Evolutionary conservation across 108 stramenopile species (phyloP), one percentile per base, ranked within the genome.

Genomic region (Fragilariopsis cylindrus): DNA sequence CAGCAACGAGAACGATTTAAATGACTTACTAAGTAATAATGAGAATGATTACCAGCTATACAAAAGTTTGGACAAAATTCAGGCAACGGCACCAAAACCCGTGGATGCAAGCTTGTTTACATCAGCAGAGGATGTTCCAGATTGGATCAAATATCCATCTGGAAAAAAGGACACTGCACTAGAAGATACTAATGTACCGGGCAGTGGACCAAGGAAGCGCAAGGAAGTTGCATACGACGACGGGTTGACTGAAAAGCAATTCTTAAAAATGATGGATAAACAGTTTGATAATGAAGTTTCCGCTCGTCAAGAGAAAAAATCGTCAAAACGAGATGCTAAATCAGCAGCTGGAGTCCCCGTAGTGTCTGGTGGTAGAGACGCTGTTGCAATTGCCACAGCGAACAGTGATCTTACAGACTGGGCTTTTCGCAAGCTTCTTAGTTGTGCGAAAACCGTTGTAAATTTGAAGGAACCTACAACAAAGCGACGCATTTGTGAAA

Each of bases 191-290:
- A 12, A 18, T 52, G 11, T 77, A 44, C 44, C 68, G 40, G 75
- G 60, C 44, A 71, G 81, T 52, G 70, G 70, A 21, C 70, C 82
- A 41, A 71, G 81, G 65, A 88, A 90, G 71, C 79, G 90, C 49
- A 88, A 89, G 70, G 89, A 87, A 57, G 91, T 95, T 19, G 76
- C 74, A 73, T 98, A 98, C 81, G 90, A 90, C 65, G 98, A 98
- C 75, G 94, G 95, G 9, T 42, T 98, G 78, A 96, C 98, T 21
- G 98, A 98, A 66, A 92, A 86, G 72, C 95, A 98, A 60, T 97
- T 95, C 72, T 66, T 88, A 63, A 88, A 92, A 11, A 82, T 96
- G 76, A 91, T 94, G 90, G 97, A 97, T 42, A 92, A 90, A 57
- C 70, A 95, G 60, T 83, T 88, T 18, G 70, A 75, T 16, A 82